A percentile compares a stretch with the other conserved stretches of the same genome.
phyloP scores from a whole-genome alignment of 805 yeast genomes.

The Candida tammaniensis region DNA sequence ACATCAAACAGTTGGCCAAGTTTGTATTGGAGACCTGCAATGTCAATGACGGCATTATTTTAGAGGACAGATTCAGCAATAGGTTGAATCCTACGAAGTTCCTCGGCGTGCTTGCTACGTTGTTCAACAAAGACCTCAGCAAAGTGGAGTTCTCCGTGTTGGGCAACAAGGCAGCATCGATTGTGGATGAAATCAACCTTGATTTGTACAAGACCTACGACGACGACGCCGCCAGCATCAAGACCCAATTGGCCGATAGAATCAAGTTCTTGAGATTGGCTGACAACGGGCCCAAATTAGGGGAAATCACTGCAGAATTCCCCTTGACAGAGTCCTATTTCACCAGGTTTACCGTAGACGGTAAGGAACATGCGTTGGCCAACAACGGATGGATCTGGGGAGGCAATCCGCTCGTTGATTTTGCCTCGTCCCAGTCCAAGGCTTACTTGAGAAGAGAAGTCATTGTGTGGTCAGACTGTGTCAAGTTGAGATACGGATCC shows the following conservation, averaged over 20 bases:
- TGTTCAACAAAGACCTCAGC: constrained; percentile 15
- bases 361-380: constrained; percentile 69
- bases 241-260: constrained; percentile 71
- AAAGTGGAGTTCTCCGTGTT: constrained; percentile 25
- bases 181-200: constrained; percentile 76
- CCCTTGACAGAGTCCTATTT: constrained; percentile 88
- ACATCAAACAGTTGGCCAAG: constrained; percentile 44
- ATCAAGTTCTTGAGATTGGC: constrained; percentile 76
- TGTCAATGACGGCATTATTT: constrained; percentile 39
- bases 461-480: constrained; percentile 97
- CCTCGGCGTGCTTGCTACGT: constrained; percentile 45
- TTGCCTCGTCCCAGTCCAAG: constrained; percentile 76
- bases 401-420: constrained; percentile 89
- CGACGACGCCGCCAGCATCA: constrained; percentile 62
- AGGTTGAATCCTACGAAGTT: constrained; percentile 49
- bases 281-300: constrained; percentile 76
- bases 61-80: constrained; percentile 53
- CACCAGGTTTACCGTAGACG: constrained; percentile 61
- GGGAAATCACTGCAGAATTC: constrained; percentile 45
- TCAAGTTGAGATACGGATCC: constrained; percentile 82
- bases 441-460: constrained; percentile 90
- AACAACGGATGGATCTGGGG: constrained; percentile 99
- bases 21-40: constrained; percentile 46
- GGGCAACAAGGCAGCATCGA: constrained; percentile 38
- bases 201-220: constrained; percentile 74